Percentiles rank a stretch among this genome's conserved stretches.
phyloP scores from a whole-genome alignment of 345 rosid genomes.

The Populus simonii region DNA sequence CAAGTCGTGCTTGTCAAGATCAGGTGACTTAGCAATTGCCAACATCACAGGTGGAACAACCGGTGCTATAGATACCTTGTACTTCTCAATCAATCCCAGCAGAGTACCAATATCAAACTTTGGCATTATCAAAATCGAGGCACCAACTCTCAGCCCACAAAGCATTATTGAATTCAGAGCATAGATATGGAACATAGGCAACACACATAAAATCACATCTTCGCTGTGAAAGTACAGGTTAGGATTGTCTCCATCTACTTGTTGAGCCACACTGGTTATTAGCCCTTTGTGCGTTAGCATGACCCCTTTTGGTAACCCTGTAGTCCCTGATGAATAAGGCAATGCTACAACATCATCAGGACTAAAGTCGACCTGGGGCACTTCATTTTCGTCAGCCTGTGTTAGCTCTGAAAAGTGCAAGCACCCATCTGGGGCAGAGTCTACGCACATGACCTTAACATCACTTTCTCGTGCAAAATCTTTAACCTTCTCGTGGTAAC shows the following conservation, averaged over 20 bases:
- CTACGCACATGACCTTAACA: slow-evolving; percentile 38
- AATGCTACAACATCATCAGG: slow-evolving; percentile 83
- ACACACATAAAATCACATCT: slow-evolving; percentile 69
- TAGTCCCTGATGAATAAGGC: slow-evolving; percentile 92
- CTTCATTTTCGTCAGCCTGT: slow-evolving; percentile 34
- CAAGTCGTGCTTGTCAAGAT: slow-evolving; percentile 60
- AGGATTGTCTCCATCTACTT: slow-evolving; percentile 93
- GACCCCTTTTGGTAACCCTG: slow-evolving; percentile 93
- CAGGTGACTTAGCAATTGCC: slow-evolving; percentile 65
- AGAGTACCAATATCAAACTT: slow-evolving; percentile 60
- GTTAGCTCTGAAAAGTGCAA: slow-evolving; percentile 66
- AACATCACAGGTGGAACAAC: slow-evolving; percentile 80
- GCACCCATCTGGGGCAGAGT: slow-evolving; percentile 47
- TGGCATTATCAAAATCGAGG: slow-evolving; percentile 75
- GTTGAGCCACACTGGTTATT: slow-evolving; percentile 83
- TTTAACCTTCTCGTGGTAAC: slow-evolving; percentile 51
- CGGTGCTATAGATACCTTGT: slow-evolving; percentile 68
- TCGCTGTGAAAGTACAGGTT: slow-evolving; percentile 61
- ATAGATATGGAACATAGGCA: slow-evolving; percentile 86
- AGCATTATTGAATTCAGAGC: slow-evolving; percentile 74
- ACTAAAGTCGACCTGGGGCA: slow-evolving; percentile 32
- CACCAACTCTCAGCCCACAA: slow-evolving; percentile 79
- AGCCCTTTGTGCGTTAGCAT: slow-evolving; percentile 86
- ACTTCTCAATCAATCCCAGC: slow-evolving; percentile 55
- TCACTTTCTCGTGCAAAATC: slow-evolving; percentile 30